Evolutionary conservation across 306 rosid genomes (phyloP).

Genomic region (Begonia fuchsioides): DNA sequence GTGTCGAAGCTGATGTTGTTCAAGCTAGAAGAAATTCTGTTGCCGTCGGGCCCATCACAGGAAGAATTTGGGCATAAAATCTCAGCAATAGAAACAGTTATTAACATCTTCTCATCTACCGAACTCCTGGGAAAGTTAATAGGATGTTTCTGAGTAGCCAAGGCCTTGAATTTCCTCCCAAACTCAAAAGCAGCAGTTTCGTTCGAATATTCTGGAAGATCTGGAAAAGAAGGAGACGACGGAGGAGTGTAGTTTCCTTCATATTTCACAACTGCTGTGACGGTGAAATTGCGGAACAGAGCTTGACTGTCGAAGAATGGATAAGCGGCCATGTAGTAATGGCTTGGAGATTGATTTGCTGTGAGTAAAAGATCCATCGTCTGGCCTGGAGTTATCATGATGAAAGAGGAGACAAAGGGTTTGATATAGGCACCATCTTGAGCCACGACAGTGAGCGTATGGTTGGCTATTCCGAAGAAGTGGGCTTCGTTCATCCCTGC

Average conservation of each 20-base stretch:
- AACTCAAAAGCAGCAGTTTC: conserved; percentile 7
- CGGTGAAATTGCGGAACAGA: background rate
- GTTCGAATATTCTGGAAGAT: background rate
- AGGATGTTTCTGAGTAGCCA: conserved; percentile 21
- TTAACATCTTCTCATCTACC: conserved; percentile 9
- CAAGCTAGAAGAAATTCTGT: conserved; percentile 12
- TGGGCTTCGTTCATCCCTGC: conserved; percentile 9
- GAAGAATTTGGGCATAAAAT: conserved; percentile 10
- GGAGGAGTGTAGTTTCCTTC: background rate
- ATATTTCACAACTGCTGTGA: background rate
- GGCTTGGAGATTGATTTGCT: conserved; percentile 5
- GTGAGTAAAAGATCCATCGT: conserved; percentile 13
- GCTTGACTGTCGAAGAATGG: conserved; percentile 1
- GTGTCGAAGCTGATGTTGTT: conserved; percentile 22
- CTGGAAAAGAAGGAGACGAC: background rate
- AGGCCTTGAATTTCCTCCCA: conserved; percentile 6
- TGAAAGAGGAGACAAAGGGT: conserved; percentile 3
- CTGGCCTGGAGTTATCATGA: conserved; percentile 14
- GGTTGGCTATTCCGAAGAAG: conserved; percentile 11
- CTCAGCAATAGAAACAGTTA: conserved; percentile 17
- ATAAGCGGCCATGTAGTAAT: conserved; percentile 7
- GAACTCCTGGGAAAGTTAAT: conserved; percentile 11
- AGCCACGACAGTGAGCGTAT: conserved; percentile 11
- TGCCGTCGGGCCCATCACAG: conserved; percentile 15
- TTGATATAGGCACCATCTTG: conserved; percentile 14